Conservation (phyloP, 306 rosid genomes). For the Prunus padus region DNA sequence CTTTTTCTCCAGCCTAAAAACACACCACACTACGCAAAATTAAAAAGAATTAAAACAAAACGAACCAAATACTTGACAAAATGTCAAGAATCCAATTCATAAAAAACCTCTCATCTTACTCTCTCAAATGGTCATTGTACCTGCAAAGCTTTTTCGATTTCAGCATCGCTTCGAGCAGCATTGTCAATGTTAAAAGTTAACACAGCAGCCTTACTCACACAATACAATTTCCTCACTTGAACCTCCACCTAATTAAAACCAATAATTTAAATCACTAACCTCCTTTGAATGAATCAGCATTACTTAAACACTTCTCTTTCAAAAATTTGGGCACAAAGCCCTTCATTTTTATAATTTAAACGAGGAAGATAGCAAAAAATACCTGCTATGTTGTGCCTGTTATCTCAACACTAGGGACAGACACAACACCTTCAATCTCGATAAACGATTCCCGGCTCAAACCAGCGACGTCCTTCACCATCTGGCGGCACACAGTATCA, state of each 20-base stretch:
- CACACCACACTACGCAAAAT: conserved; percentile 17
- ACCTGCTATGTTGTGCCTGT: conserved; percentile 90
- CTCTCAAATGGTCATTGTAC: conserved; percentile 17
- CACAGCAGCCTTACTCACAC: conserved; percentile 64
- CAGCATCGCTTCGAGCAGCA: conserved; percentile 82
- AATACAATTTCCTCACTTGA: conserved; percentile 63
- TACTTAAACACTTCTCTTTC: no score
- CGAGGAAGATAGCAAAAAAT: no score
- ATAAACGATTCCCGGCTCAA: conserved; percentile 81
- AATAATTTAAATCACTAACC: neutral
- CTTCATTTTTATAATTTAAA: no score
- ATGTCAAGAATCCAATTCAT: neutral
- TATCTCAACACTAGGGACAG: conserved; percentile 55
- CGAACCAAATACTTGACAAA: neutral
- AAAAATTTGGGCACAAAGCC: no score
- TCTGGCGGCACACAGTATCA: conserved; percentile 67
- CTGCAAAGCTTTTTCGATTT: conserved; percentile 68
- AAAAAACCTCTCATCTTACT: neutral
- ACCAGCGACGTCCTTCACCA: conserved; percentile 70
- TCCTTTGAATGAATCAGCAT: no score
- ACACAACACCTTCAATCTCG: conserved; percentile 67
- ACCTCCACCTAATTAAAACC: conserved; percentile 61
- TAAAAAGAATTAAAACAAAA: neutral
- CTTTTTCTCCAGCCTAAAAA: conserved; percentile 70
- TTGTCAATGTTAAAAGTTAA: conserved; percentile 78